A percentile compares a stretch with the other conserved stretches of the same genome.
phyloP scores from a whole-genome alignment of 352 stramenopile genomes.

The Globisporangium sylvaticum region DNA sequence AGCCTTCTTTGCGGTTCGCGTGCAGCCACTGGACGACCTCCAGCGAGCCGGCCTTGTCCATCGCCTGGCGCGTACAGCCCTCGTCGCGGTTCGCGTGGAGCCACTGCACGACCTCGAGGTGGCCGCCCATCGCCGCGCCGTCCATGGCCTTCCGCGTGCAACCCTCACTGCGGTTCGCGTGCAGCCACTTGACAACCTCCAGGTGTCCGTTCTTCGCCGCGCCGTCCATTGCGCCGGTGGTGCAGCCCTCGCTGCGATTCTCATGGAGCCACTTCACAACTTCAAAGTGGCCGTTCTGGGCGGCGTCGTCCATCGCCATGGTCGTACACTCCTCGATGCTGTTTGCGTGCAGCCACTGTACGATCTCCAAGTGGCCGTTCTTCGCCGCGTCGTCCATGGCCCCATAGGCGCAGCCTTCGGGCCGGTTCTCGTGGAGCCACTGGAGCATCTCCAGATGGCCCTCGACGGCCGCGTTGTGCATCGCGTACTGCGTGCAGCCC shows the following conservation, averaged over 20 bases:
- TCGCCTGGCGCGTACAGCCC: conserved; percentile 20
- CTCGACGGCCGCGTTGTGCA: conserved; percentile 21
- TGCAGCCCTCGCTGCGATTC: conserved; percentile 15
- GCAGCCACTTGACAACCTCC: conserved; percentile 10
- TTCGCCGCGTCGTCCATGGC: conserved; percentile 20
- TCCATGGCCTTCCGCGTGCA: conserved; percentile 13
- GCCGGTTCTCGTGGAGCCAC: conserved; percentile 19
- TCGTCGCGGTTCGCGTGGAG: conserved; percentile 26
- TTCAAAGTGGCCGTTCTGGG: conserved; percentile 6
- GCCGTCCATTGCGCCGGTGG: conserved; percentile 14
- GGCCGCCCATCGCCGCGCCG: conserved; percentile 18
- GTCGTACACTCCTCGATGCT: conserved; percentile 16
- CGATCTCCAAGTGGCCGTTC: conserved; percentile 6
- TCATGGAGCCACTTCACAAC: conserved; percentile 17
- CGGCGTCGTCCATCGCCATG: conserved; percentile 18
- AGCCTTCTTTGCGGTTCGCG: conserved; percentile 16
- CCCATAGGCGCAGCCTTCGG: conserved; percentile 22
- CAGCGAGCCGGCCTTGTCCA: conserved; percentile 12
- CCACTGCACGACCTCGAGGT: conserved; percentile 28
- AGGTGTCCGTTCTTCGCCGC: conserved; percentile 9
- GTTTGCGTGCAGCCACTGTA: conserved; percentile 17
- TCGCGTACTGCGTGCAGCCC: conserved; percentile 24
- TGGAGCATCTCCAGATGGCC: conserved; percentile 20
- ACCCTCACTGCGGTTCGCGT: conserved; percentile 3
- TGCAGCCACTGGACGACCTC: conserved; percentile 18